These are phyloP conservation scores for Nyssa sinensis DNA, from an alignment of 148 eudicot species.

Conservation along the genomic window DNA sequence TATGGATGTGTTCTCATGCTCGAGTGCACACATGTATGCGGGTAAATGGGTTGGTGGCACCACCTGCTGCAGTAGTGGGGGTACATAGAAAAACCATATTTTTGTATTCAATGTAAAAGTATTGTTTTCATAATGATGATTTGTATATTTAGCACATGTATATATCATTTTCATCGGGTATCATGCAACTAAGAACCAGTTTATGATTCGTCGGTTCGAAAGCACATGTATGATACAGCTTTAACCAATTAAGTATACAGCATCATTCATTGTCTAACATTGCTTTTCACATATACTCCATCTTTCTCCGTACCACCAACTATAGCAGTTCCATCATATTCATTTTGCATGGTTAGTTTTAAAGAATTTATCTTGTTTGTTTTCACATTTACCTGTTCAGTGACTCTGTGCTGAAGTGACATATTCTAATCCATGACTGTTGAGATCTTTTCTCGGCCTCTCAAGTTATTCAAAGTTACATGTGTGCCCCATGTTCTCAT, in stretches of 20 bases:
- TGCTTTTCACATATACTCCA: neutral
- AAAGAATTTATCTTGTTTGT: neutral
- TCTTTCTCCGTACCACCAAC: neutral
- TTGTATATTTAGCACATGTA: neutral
- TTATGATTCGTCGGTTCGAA: neutral
- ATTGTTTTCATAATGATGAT: neutral
- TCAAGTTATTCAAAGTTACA: neutral
- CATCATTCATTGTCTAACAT: neutral
- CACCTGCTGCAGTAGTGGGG: too few species aligned
- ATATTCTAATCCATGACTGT: neutral
- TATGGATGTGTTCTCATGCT: too few species aligned
- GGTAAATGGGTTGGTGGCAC: neutral
- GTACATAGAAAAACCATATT: neutral
- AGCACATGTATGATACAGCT: neutral
- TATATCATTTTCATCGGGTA: neutral
- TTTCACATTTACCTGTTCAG: conserved; percentile 13
- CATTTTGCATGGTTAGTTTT: conserved; percentile 10
- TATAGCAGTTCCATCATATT: conserved; percentile 4
- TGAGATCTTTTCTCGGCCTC: conserved; percentile 4
- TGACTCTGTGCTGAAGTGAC: conserved; percentile 10
- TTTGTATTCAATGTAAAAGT: neutral
- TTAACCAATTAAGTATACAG: neutral
- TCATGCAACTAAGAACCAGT: neutral
- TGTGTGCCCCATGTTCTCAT: conserved; percentile 9
- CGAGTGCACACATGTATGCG: neutral